phyloP scores from a whole-genome alignment of 2,329 filamentous ascomycete species.

The Zasmidium angulare region DNA sequence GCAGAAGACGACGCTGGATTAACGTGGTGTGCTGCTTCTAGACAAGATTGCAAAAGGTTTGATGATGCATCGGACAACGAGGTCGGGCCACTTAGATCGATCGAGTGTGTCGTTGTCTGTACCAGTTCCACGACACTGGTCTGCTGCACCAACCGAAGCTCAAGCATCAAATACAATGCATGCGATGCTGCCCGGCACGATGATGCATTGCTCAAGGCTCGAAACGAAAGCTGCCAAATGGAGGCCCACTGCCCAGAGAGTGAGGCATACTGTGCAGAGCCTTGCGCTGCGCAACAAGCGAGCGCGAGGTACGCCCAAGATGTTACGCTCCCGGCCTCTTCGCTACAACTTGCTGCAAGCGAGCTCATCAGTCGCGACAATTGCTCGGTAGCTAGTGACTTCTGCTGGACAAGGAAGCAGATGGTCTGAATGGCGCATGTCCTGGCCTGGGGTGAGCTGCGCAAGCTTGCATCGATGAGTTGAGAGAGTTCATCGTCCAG shows the following conservation, averaged over 20 bases:
- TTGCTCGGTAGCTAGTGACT: conserved; percentile 25
- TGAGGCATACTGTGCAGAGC: conserved; percentile 39
- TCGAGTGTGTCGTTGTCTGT: conserved; percentile 70
- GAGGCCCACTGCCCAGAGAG: conserved; percentile 63
- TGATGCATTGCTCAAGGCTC: conserved; percentile 67
- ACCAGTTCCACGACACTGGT: conserved; percentile 67
- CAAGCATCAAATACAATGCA: conserved; percentile 68
- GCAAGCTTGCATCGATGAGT: conserved; percentile 39
- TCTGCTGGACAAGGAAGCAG: conserved; percentile 47
- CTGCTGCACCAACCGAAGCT: conserved; percentile 65
- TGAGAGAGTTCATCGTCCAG: conserved; percentile 40
- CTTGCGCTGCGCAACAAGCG: conserved; percentile 57
- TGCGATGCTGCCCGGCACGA: conserved; percentile 77
- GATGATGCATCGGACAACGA: conserved; percentile 77
- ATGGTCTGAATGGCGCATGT: conserved; percentile 56
- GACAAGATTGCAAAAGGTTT: conserved; percentile 67
- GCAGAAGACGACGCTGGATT: conserved; percentile 67
- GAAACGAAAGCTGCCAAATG: conserved; percentile 71
- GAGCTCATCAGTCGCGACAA: conserved; percentile 15
- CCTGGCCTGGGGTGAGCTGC: conserved; percentile 38
- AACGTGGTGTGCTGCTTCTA: conserved; percentile 65
- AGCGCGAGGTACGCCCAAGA: conserved; percentile 87
- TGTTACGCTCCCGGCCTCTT: conserved; percentile 66
- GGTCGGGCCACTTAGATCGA: conserved; percentile 79
- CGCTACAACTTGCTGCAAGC: conserved; percentile 39